Evolutionary conservation across 352 stramenopile genomes (phyloP).

Genomic region (Globisporangium camurandrum): DNA sequence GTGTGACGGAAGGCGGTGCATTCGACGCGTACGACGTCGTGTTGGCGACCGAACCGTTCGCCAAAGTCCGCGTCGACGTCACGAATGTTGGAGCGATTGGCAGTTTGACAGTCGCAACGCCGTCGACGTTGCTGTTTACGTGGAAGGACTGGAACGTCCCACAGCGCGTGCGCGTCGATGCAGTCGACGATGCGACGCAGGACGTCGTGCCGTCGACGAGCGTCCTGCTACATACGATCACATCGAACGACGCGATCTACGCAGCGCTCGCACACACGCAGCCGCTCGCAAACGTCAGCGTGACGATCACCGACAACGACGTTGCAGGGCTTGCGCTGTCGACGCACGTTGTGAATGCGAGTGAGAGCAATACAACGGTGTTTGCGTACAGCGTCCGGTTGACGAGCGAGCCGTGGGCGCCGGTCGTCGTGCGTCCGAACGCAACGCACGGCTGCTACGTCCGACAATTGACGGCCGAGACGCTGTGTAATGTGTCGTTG

Average conservation of each 20-base stretch:
- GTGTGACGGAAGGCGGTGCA: constrained; percentile 35
- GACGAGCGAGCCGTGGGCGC: constrained; percentile 55
- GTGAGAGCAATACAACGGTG: constrained; percentile 30
- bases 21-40: constrained; percentile 49
- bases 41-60: constrained; percentile 52
- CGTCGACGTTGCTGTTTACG: constrained; percentile 41
- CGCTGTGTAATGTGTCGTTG: constrained; percentile 55
- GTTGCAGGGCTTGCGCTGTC: constrained; percentile 51
- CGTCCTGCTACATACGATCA: constrained; percentile 39
- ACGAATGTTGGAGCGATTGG: constrained; percentile 42
- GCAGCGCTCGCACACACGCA: constrained; percentile 23
- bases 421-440: constrained; percentile 41
- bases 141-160: constrained; percentile 63
- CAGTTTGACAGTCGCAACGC: constrained; percentile 26
- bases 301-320: constrained; percentile 60
- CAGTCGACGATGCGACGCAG: constrained; percentile 55
- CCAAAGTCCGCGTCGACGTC: constrained; percentile 45
- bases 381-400: constrained; percentile 45
- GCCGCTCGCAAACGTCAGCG: constrained; percentile 35
- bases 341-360: constrained; percentile 19
- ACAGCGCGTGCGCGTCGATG: constrained; percentile 41
- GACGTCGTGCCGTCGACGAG: constrained; percentile 39
- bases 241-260: constrained; percentile 68
- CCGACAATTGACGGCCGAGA: constrained; percentile 17
- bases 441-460: constrained; percentile 45